Evolutionary conservation across 148 eudicot species (phyloP), one percentile per base, ranked within the genome.

Genomic region (Chenopodium suecicum): DNA sequence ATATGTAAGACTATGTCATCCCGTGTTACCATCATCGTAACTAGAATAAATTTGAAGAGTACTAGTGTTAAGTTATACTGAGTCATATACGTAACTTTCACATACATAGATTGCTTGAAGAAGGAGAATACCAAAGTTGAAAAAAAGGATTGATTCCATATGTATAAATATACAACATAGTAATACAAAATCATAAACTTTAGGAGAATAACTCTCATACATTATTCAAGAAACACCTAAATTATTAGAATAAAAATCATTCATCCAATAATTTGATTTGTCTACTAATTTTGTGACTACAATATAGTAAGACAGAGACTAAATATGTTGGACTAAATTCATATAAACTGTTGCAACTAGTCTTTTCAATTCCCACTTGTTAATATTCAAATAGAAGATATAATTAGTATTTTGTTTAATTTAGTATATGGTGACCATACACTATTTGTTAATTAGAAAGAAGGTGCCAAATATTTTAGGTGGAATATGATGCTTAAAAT

Each of bases 401-500:
- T 22, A 52, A 3, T 2, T 56, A 56, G 16, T 82, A 23, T 79
- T 67, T 83, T 82, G 32, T 79, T 54, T 23, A 23, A 23, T 23
- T 23, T 83, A 54, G 70, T 37, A 60, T 62, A 77, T 66, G 79
- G 75, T 56, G 37, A 58, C 70, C 70, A 74, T 41, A 74, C 27
- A 75, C 17, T 37, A 67, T 70, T 64, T 60, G 62, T 31, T 71
- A 76, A 80, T 64, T 80, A 23, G 78, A 76, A 80, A 34, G 78
- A 73, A 41, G 73, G 77, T 76, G 77, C 83, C 86, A 73, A 37
- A 78, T 62, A 65, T 12, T 76, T 80, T 71, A 27, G 83, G 79
- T 76, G 44, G 86, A 84, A 71, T 76, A 77, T 84, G 81, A 84
- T 76, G 78, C 76, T 60, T 34, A 70, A 63, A 41, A 50, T 50